These are phyloP conservation scores for Tylopilus sp. DNA, from an alignment of 1,284 basidiomycete genomes.

Conservation along the genomic window DNA sequence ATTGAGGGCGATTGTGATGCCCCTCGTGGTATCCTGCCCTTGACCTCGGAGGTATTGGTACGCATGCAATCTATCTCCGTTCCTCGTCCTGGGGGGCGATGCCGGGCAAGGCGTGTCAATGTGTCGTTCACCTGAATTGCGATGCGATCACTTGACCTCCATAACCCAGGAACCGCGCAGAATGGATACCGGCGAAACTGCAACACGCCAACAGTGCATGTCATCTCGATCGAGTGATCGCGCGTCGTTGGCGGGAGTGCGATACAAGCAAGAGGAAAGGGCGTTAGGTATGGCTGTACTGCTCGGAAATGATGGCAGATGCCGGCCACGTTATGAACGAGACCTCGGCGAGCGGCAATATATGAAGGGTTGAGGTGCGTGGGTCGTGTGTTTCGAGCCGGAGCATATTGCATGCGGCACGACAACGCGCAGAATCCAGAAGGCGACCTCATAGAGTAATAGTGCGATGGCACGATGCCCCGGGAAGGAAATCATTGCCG, in stretches of 20 bases:
- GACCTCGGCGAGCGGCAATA: slow-evolving; percentile 8
- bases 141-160: slow-evolving; percentile 4
- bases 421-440: slow-evolving; percentile 17
- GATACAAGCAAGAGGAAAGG: background rate
- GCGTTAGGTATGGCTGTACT: slow-evolving; percentile 6
- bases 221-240: slow-evolving; percentile 3
- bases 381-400: slow-evolving; percentile 28
- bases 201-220: slow-evolving; percentile 9
- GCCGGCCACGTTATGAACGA: slow-evolving; percentile 15
- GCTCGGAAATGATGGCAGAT: slow-evolving; percentile 25
- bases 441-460: slow-evolving; percentile 11
- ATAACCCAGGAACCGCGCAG: slow-evolving; percentile 9
- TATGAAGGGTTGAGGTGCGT: slow-evolving; percentile 17
- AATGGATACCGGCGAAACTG: slow-evolving; percentile 5
- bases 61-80: slow-evolving; percentile 13
- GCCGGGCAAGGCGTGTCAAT: slow-evolving; percentile 4
- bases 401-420: slow-evolving; percentile 25
- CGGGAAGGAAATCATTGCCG: slow-evolving; percentile 16
- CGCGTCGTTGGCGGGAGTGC: slow-evolving; percentile 12
- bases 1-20: background rate
- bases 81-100: slow-evolving; percentile 7
- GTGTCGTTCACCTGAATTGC: slow-evolving; percentile 7
- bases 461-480: slow-evolving; percentile 14
- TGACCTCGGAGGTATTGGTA: slow-evolving; percentile 13
- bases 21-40: slow-evolving; percentile 31